A percentile compares a stretch with the other conserved stretches of the same genome.
These are phyloP conservation scores for Debaryomyces coudertii DNA, from an alignment of 1,139 yeast genomes.

Conservation along the genomic window DNA sequence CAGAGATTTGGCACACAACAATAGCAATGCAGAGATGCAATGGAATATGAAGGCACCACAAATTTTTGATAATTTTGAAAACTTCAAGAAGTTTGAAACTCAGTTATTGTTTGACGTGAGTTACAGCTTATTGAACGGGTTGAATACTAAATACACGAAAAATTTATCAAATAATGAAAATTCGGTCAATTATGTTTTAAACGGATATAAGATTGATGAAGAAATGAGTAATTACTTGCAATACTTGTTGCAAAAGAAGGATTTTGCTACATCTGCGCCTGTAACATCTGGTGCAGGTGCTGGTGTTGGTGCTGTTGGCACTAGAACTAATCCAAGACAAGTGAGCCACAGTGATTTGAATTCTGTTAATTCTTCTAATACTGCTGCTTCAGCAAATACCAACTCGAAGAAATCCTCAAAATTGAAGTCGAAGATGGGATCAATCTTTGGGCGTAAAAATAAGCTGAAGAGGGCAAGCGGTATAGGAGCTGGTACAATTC, in stretches of 20 bases:
- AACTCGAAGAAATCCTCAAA: slow-evolving; percentile 36
- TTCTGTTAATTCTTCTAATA: slow-evolving; percentile 6
- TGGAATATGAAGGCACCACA: slow-evolving; percentile 85
- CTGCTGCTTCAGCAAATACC: slow-evolving; percentile 5
- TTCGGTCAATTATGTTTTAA: slow-evolving; percentile 65
- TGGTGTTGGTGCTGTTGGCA: slow-evolving; percentile 1
- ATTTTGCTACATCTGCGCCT: slow-evolving; percentile 6
- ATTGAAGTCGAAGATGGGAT: slow-evolving; percentile 79
- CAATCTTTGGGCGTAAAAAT: slow-evolving; percentile 72
- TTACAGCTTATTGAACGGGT: slow-evolving; percentile 68
- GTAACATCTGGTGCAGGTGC: not conserved
- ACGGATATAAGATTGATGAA: slow-evolving; percentile 39
- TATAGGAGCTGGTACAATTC: slow-evolving; percentile 26
- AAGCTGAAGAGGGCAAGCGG: slow-evolving; percentile 38
- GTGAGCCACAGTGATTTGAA: slow-evolving; percentile 8
- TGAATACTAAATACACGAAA: slow-evolving; percentile 49
- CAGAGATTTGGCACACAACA: slow-evolving; percentile 20
- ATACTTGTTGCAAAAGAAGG: slow-evolving; percentile 25
- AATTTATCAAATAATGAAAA: slow-evolving; percentile 61
- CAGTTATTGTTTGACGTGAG: slow-evolving; percentile 68
- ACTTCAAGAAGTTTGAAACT: slow-evolving; percentile 69
- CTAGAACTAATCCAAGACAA: slow-evolving; percentile 1
- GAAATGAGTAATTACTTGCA: slow-evolving; percentile 46
- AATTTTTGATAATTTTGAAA: slow-evolving; percentile 75
- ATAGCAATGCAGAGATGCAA: slow-evolving; percentile 41